Conservation (phyloP, 108 stramenopile genomes). For the Nitzschia sp. region DNA sequence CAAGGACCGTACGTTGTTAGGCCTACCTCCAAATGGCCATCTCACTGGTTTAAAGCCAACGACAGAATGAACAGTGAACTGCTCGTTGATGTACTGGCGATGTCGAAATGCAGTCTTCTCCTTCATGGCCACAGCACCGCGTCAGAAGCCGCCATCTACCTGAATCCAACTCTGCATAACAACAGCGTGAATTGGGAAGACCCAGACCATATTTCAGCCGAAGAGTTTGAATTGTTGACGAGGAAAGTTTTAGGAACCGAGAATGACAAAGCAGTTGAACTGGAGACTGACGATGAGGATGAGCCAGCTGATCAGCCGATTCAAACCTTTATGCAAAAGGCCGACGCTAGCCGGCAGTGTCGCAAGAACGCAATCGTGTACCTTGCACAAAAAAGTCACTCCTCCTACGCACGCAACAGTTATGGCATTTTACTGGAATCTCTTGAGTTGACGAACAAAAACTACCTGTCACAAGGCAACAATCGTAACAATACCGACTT, state of each 20-base stretch:
- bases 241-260: slow-evolving; percentile 15
- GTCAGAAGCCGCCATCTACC: slow-evolving; percentile 47
- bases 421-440: slow-evolving; percentile 41
- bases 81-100: slow-evolving; percentile 37
- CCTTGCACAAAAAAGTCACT: slow-evolving; percentile 56
- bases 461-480: slow-evolving; percentile 49
- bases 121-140: slow-evolving; percentile 39
- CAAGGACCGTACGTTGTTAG: slow-evolving; percentile 42
- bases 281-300: neutral
- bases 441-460: slow-evolving; percentile 48
- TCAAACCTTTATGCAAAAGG: slow-evolving; percentile 16
- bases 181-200: slow-evolving; percentile 45
- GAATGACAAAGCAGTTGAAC: slow-evolving; percentile 2
- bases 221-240: slow-evolving; percentile 22
- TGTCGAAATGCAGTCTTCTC: slow-evolving; percentile 44
- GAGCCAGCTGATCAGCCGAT: neutral
- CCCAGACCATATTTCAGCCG: slow-evolving; percentile 13
- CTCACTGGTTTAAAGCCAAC: slow-evolving; percentile 34
- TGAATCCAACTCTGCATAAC: slow-evolving; percentile 37
- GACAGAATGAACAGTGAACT: slow-evolving; percentile 48
- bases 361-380: slow-evolving; percentile 51
- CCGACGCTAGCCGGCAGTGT: slow-evolving; percentile 10
- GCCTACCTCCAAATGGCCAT: slow-evolving; percentile 39
- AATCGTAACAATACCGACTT: slow-evolving; percentile 43
- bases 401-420: slow-evolving; percentile 44